Evolutionary conservation across 2,329 filamentous ascomycete species (phyloP), one percentile per base, ranked within the genome.

Genomic region (Exophiala xenobiotica): DNA sequence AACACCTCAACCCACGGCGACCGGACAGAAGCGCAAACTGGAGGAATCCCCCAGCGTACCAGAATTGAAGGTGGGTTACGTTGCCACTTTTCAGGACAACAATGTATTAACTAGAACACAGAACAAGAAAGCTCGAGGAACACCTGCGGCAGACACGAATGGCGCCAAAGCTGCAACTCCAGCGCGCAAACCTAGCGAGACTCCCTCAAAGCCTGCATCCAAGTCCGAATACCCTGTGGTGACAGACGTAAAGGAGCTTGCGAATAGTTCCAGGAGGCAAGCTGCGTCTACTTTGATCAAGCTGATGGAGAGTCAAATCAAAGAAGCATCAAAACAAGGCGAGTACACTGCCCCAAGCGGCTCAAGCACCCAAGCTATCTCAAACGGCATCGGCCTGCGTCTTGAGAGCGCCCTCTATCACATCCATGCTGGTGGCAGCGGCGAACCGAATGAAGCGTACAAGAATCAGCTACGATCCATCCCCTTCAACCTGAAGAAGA

Each of bases 401-500:
- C 86, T 97, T 55, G 91, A 96, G 72, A 82, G 89, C 62, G 77
- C 80, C 54, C 72, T 83, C 52, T 78, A 79, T 66, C 71, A 77
- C 60, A 76, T 76, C 61, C 74, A 75, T 54, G 76, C 71, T 53
- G 73, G 70, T 51, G 68, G 68, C 48, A 61, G 76, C 51, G 80
- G 77, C 29, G 77, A 79, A 44, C 75, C 79, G 4, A 77, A 74
- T 60, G 69, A 75, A 54, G 69, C 74, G 26, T 87, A 85, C 71
- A 76, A 72, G 58, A 66, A 70, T 47, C 81, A 96, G 69, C 80
- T 90, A 62, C 84, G 90, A 57, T 83, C 86, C 38, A 80, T 99
- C 60, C 76, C 83, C 42, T 88, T 88, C 71, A 97, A 97, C 71
- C 76, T 96, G 54, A 96, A 95, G 78, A 86, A 85, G 65, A 99